Evolutionary conservation across 2,329 filamentous ascomycete species (phyloP).

Genomic region (Stenocarpella maydis): DNA sequence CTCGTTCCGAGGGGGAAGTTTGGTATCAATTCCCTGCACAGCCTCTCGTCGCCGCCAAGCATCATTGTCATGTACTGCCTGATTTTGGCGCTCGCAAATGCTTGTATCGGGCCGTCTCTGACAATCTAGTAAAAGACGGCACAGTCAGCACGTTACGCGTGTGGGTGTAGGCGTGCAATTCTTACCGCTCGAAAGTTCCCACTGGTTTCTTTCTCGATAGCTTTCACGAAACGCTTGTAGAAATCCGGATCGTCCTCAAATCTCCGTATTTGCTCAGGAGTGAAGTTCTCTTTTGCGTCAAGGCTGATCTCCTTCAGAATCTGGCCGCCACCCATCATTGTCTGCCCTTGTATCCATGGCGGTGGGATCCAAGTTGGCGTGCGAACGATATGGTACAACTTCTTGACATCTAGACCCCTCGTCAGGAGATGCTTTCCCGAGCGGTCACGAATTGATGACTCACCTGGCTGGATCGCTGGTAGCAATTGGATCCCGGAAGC

Average conservation of each 20-base stretch:
- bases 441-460: constrained; percentile 23
- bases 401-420: constrained; percentile 42
- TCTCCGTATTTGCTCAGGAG: constrained; percentile 52
- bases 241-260: constrained; percentile 56
- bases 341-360: constrained; percentile 45
- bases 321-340: constrained; percentile 47
- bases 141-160: constrained; percentile 9
- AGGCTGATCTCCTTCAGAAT: constrained; percentile 51
- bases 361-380: constrained; percentile 53
- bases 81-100: constrained; percentile 51
- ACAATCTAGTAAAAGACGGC: constrained; percentile 43
- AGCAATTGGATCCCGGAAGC: constrained; percentile 63
- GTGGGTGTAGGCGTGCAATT: background rate
- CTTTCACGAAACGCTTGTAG: constrained; percentile 56
- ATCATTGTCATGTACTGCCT: constrained; percentile 56
- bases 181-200: constrained; percentile 53
- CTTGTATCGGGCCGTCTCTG: constrained; percentile 51
- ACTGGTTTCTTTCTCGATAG: constrained; percentile 55
- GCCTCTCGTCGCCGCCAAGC: constrained; percentile 56
- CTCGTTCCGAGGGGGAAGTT: constrained; percentile 57
- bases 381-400: constrained; percentile 50
- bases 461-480: constrained; percentile 56
- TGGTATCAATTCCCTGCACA: constrained; percentile 61
- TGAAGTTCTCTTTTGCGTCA: constrained; percentile 53
- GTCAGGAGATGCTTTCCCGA: background rate